phyloP scores from a whole-genome alignment of 2,329 filamentous ascomycete genomes.

The Pestalotiopsis sp. region DNA sequence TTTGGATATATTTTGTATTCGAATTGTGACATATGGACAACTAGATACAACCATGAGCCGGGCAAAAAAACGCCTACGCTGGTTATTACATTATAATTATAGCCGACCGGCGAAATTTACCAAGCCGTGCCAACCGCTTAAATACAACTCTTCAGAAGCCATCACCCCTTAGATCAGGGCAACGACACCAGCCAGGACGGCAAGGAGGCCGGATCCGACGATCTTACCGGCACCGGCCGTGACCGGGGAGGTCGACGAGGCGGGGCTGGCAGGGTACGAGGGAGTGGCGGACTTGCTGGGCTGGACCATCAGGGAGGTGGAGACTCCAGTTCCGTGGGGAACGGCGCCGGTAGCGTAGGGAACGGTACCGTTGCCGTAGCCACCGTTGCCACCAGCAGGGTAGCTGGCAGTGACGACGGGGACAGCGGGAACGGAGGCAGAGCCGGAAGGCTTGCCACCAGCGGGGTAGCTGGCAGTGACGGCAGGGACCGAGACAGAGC shows the following conservation, averaged over 20 bases:
- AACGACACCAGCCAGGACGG: slow-evolving; percentile 1
- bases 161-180: slow-evolving; percentile 6
- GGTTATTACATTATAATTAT: slow-evolving; percentile 11
- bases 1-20: not conserved
- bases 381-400: slow-evolving; percentile 14
- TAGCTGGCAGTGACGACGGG: slow-evolving; percentile 1
- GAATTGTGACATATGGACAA: not conserved
- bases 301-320: not conserved
- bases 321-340: not conserved
- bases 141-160: not conserved
- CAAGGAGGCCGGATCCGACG: slow-evolving; percentile 4
- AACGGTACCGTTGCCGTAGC: slow-evolving; percentile 2
- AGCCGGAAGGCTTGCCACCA: not conserved
- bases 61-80: slow-evolving; percentile 5
- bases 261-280: slow-evolving; percentile 5
- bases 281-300: slow-evolving; percentile 3
- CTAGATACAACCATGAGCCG: not conserved
- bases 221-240: slow-evolving; percentile 12
- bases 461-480: slow-evolving; percentile 1
- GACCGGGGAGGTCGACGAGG: not conserved
- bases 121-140: not conserved
- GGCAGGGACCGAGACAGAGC: not conserved
- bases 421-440: not conserved
- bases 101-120: not conserved
- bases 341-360: not conserved